Evolutionary conservation across 2,329 filamentous ascomycete species (phyloP).

Genomic region (Nemania abortiva): DNA sequence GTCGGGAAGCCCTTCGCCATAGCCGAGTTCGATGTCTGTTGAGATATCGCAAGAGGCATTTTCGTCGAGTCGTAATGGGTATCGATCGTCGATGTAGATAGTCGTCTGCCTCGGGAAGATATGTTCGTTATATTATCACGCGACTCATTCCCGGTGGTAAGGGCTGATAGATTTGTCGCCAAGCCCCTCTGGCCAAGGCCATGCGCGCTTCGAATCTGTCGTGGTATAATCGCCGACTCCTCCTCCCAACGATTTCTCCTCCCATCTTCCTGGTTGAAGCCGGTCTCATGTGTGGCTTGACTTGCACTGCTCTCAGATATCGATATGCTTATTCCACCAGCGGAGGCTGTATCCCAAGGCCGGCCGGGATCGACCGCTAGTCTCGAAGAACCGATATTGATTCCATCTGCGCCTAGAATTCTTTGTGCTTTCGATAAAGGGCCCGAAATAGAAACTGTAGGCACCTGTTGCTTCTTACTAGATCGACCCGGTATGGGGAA

Average conservation of each 20-base stretch:
- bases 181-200: slow-evolving; percentile 37
- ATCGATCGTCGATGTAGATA: slow-evolving; percentile 67
- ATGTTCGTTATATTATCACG: slow-evolving; percentile 55
- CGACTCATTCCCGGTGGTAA: slow-evolving; percentile 45
- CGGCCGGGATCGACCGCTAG: slow-evolving; percentile 38
- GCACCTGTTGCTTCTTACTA: slow-evolving; percentile 55
- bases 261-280: slow-evolving; percentile 46
- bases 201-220: slow-evolving; percentile 46
- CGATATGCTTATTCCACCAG: slow-evolving; percentile 59
- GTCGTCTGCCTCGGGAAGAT: slow-evolving; percentile 61
- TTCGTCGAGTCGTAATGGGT: slow-evolving; percentile 70
- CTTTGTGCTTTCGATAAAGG: slow-evolving; percentile 65
- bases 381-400: slow-evolving; percentile 56
- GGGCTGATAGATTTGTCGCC: slow-evolving; percentile 45
- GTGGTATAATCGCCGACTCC: slow-evolving; percentile 62
- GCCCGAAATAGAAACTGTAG: slow-evolving; percentile 49
- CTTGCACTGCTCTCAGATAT: slow-evolving; percentile 58
- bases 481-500: slow-evolving; percentile 63
- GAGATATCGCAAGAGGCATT: slow-evolving; percentile 67
- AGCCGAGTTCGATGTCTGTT: slow-evolving; percentile 69
- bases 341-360: slow-evolving; percentile 60
- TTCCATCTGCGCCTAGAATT: slow-evolving; percentile 61
- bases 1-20: slow-evolving; percentile 67
- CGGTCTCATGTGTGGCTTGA: slow-evolving; percentile 48
- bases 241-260: slow-evolving; percentile 57